Base-by-base conservation (phyloP, 768 basidiomycete species). In the Cubamyces sp. region DNA sequence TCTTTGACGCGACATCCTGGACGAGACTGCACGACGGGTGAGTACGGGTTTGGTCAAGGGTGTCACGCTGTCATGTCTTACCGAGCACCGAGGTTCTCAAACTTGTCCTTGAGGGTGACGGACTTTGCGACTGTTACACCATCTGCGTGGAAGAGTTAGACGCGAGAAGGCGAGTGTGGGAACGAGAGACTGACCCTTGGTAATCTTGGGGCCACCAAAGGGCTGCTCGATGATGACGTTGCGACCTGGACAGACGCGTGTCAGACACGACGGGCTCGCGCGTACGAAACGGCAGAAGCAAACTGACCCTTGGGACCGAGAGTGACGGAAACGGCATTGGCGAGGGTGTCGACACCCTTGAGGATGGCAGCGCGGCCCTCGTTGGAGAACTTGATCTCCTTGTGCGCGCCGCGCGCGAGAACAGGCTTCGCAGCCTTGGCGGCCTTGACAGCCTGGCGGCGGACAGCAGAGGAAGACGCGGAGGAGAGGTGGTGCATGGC, bases 191-290 rank as follows among this genome's bases (percentile, higher is more conserved):
- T 53, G 60, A 92, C 92, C 94, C 77, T 97, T 98, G 70, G 96
- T 98, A 74, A 98, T 97, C 80, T 97, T 95, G 52, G 92, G 91
- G 37, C 91, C 88, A 66, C 92, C 92, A 70, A 83, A 94, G 46
- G 90, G 82, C 80, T 94, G 91, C 78, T 98, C 96, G 71, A 98
- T 97, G 80, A 98, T 98, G 73, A 98, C 96, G 76, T 97, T 99
- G 72, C 96, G 87, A 68, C 94, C 94, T 93, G 62, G 3, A 53
- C 23, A 21, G 5, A 30, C 16, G 16, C 40, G 47, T 46, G 66
- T 72, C 55, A 70, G 65, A 62, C 63, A 48, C 28, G 47, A 42
- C 7, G 19, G 15, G 16, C 8, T 21, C 42, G 16, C 23, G 47
- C 48, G 12, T 1, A 9, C 21, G 25, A 34, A 52, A 0, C 6